Evolutionary conservation across 805 yeast species (phyloP), one percentile per base, ranked within the genome.

Genomic region (Hanseniaspora jakobsenii): DNA sequence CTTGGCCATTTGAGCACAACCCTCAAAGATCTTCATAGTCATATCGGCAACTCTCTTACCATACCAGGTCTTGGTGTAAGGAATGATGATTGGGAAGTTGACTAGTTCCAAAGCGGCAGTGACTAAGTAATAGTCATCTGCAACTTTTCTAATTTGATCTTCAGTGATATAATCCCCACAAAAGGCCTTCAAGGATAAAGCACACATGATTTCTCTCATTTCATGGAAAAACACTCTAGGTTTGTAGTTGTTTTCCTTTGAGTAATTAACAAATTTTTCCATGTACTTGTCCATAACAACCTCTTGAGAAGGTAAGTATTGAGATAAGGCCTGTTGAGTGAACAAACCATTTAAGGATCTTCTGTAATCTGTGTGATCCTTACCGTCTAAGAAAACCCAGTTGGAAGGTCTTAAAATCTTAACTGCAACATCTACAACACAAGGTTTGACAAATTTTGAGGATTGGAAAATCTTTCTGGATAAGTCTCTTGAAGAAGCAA

Each of bases 371-470:
- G 78, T 76, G 57, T 91, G 98, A 27, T 78, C 93, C 66, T 86
- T 86, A 54, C 98, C 98, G 58, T 91, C 98, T 56, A 86, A 66
- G 62, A 91, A 91, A 29, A 91, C 98, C 98, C 98, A 91, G 69
- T 89, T 91, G 36, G 89, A 71, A 37, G 97, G 96, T 64, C 97
- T 77, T 57, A 91, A 69, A 52, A 91, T 84, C 65, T 91, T 91
- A 51, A 78, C 71, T 17, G 98, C 98, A 44, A 86, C 97, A 60
- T 91, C 98, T 51, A 91, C 98, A 49, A 91, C 95, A 67, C 98
- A 91, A 5, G 98, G 98, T 63, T 86, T 86, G 50, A 86, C 96
- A 58, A 72, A 91, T 38, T 75, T 71, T 31, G 95, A 94, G 16
- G 94, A 77, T 57, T 75, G 78, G 55, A 89, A 71, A 49, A 86